Evolutionary conservation across 345 rosid species (phyloP).

Genomic region (Dimocarpus longan): DNA sequence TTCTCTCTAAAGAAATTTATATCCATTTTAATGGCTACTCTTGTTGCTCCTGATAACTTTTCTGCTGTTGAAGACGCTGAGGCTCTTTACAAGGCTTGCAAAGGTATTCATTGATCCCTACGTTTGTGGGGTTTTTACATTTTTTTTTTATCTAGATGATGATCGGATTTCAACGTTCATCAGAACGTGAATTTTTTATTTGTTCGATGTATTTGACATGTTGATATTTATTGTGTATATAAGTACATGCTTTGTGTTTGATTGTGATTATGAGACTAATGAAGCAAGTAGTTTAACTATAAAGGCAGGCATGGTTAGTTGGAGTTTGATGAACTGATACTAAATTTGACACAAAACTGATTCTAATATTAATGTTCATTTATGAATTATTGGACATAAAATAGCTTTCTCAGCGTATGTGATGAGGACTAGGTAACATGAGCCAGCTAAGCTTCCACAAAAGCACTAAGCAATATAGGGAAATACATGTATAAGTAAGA

Average conservation of each 20-base stretch:
- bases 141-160: not conserved
- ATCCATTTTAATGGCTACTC: constrained; percentile 21
- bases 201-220: too few species aligned
- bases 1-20: not conserved
- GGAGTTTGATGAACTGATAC: not conserved
- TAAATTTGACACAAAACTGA: not conserved
- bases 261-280: too few species aligned
- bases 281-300: too few species aligned
- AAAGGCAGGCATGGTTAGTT: not conserved
- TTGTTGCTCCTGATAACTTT: constrained; percentile 12
- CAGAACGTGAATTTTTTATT: not conserved
- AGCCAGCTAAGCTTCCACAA: too few species aligned
- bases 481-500: too few species aligned
- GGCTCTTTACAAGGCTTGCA: constrained; percentile 31
- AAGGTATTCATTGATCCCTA: constrained; percentile 23
- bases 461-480: too few species aligned
- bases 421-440: not conserved
- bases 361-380: not conserved
- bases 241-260: too few species aligned
- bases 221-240: too few species aligned
- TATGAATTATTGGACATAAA: not conserved
- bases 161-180: not conserved
- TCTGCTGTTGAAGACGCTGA: constrained; percentile 36
- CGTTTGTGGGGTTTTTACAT: not conserved
- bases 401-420: not conserved